Evolutionary conservation across 192 early-diverging fungal genomes (phyloP).

Genomic region (Entomortierella parvispora): DNA sequence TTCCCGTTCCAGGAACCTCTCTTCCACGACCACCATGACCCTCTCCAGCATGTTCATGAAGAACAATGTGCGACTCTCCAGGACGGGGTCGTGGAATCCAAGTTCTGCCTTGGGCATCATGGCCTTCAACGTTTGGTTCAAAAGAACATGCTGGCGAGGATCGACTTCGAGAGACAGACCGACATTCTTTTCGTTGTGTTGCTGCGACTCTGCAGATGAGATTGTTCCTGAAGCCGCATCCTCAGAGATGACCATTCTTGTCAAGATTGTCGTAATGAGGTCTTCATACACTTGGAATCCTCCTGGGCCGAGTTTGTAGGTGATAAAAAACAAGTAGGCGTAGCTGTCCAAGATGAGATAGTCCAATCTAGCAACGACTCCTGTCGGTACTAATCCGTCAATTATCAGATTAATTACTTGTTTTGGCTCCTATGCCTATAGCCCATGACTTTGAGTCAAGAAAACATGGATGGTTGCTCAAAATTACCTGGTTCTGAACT

Average conservation of each 20-base stretch:
- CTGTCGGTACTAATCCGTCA: constrained; percentile 12
- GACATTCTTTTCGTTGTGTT: not conserved
- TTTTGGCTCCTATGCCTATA: too few species aligned
- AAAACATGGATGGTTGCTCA: too few species aligned
- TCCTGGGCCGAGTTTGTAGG: constrained; percentile 52
- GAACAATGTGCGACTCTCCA: constrained; percentile 55
- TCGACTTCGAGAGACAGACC: constrained; percentile 1
- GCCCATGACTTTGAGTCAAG: too few species aligned
- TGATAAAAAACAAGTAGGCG: constrained; percentile 61
- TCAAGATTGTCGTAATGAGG: constrained; percentile 54
- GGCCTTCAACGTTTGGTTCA: constrained; percentile 28
- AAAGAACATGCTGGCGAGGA: constrained; percentile 14
- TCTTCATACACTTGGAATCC: constrained; percentile 63
- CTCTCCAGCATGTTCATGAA: constrained; percentile 62
- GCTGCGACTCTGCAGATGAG: not conserved
- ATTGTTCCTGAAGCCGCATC: not conserved
- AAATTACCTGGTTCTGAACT: constrained; percentile 24
- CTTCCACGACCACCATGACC: constrained; percentile 55
- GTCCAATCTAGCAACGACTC: constrained; percentile 16
- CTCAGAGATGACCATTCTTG: constrained; percentile 47
- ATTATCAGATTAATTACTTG: too few species aligned
- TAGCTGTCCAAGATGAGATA: constrained; percentile 54
- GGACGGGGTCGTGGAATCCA: constrained; percentile 26
- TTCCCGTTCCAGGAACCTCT: constrained; percentile 53
- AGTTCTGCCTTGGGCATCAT: constrained; percentile 39